A percentile compares a stretch with the other conserved stretches of the same genome.
phyloP scores from a whole-genome alignment of 2,329 filamentous ascomycete species.

The Chrysosporium queenslandicum region DNA sequence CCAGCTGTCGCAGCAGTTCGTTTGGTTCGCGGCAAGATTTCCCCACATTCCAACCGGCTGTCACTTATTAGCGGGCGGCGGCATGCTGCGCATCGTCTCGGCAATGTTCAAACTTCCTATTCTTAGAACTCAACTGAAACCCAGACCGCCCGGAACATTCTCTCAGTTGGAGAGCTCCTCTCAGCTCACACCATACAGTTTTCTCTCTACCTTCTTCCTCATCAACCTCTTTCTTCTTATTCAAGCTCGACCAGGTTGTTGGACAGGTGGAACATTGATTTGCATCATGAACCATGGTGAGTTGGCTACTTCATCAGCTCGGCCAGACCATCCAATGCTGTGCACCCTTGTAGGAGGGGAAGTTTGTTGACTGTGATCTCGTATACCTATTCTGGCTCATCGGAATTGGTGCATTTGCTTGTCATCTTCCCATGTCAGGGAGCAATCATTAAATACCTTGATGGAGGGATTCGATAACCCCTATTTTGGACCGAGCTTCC shows the following conservation, averaged over 20 bases:
- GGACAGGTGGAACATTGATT: slow-evolving; percentile 7
- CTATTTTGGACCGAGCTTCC: background rate
- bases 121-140: background rate
- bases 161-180: background rate
- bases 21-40: background rate
- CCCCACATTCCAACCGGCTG: background rate
- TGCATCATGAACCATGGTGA: slow-evolving; percentile 31
- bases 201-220: slow-evolving; percentile 2
- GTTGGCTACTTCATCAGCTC: slow-evolving; percentile 13
- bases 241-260: background rate
- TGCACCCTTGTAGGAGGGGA: background rate
- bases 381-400: background rate
- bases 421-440: background rate
- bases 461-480: too few relatives aligned
- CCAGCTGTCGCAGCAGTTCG: background rate
- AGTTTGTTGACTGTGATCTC: background rate
- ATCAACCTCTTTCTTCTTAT: slow-evolving; percentile 10
- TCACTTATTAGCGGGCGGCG: background rate
- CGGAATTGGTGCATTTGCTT: background rate
- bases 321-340: background rate
- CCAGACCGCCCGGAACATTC: background rate
- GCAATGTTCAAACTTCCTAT: background rate
- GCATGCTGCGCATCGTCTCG: slow-evolving; percentile 3
- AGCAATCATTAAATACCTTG: background rate
- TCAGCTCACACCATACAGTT: background rate